phyloP scores from a whole-genome alignment of 2,329 filamentous ascomycete species.

The Aspergillus persii region DNA sequence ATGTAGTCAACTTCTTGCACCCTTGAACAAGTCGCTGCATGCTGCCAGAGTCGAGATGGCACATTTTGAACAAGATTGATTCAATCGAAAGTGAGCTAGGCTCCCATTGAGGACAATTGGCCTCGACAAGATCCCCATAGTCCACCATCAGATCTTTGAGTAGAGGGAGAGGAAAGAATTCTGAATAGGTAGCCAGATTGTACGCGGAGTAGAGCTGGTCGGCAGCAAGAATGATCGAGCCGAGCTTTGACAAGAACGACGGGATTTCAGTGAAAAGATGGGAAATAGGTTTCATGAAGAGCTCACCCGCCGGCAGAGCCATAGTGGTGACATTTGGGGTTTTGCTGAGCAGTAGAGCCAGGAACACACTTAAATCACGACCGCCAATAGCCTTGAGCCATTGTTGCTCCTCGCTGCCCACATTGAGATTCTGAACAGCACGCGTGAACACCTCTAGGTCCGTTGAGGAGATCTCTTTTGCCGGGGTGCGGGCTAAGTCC shows the following conservation, averaged over 20 bases:
- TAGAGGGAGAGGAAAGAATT: slow-evolving; percentile 12
- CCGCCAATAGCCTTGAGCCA: slow-evolving; percentile 15
- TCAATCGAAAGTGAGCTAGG: slow-evolving; percentile 7
- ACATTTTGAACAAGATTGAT: slow-evolving; percentile 9
- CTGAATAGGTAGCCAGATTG: slow-evolving; percentile 8
- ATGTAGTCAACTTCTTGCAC: slow-evolving; percentile 14
- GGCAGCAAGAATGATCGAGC: slow-evolving; percentile 10
- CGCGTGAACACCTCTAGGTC: slow-evolving; percentile 7
- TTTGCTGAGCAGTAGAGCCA: slow-evolving; percentile 17
- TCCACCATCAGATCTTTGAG: slow-evolving; percentile 8
- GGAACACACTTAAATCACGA: slow-evolving; percentile 12
- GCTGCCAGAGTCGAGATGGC: slow-evolving; percentile 9
- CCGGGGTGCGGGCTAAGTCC: too few relatives aligned
- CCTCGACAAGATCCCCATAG: slow-evolving; percentile 14
- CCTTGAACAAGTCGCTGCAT: slow-evolving; percentile 12
- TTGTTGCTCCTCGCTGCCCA: slow-evolving; percentile 13
- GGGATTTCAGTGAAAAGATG: slow-evolving; percentile 13
- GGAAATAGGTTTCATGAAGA: slow-evolving; percentile 3
- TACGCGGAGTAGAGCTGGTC: slow-evolving; percentile 2
- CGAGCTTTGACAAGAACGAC: slow-evolving; percentile 15
- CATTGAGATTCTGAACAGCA: slow-evolving; percentile 9
- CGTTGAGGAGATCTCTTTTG: not conserved
- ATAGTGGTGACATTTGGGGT: slow-evolving; percentile 20
- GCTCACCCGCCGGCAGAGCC: slow-evolving; percentile 10
- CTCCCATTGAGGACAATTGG: slow-evolving; percentile 11